A percentile compares a stretch with the other conserved stretches of the same genome.
phyloP scores from a whole-genome alignment of 163 green algal species.

The Chlamydomonas reinhardtii region DNA sequence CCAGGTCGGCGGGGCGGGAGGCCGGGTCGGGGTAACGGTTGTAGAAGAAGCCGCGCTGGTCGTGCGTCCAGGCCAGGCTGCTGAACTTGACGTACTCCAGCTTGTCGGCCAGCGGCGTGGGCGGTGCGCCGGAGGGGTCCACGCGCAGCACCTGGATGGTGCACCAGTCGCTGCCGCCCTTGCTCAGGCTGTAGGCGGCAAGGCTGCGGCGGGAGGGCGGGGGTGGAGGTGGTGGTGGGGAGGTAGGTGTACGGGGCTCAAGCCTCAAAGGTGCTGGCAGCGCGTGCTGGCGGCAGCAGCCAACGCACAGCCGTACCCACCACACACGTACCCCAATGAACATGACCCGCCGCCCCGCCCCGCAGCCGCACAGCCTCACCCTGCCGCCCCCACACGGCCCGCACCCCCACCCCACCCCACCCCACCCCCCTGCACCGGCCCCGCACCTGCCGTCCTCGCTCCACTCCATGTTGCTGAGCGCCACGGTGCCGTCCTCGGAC shows the following conservation, averaged over 20 bases:
- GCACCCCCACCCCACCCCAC: background rate
- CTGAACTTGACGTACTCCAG: constrained; percentile 93
- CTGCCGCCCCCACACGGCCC: background rate
- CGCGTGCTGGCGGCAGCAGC: too few species aligned
- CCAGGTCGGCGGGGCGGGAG: constrained; percentile 65
- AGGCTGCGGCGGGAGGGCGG: constrained; percentile 30
- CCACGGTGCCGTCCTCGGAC: constrained; percentile 61
- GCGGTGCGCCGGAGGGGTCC: background rate
- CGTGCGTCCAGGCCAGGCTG: constrained; percentile 86
- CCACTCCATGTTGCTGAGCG: constrained; percentile 77
- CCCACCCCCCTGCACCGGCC: background rate
- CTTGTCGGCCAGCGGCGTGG: constrained; percentile 74
- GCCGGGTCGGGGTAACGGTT: constrained; percentile 59
- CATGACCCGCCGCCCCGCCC: too few species aligned
- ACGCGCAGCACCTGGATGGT: constrained; percentile 78
- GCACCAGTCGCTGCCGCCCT: constrained; percentile 87
- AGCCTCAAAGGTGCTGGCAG: too few species aligned
- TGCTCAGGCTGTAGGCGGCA: constrained; percentile 63
- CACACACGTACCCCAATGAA: too few species aligned
- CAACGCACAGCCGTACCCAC: too few species aligned
- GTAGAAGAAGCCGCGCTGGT: constrained; percentile 93
- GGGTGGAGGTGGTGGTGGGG: background rate
- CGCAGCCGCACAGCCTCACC: background rate
- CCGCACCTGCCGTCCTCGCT: constrained; percentile 79
- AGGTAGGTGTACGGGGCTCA: too few species aligned